Conservation (phyloP, 768 basidiomycete genomes). For the Agaricus blazei region DNA sequence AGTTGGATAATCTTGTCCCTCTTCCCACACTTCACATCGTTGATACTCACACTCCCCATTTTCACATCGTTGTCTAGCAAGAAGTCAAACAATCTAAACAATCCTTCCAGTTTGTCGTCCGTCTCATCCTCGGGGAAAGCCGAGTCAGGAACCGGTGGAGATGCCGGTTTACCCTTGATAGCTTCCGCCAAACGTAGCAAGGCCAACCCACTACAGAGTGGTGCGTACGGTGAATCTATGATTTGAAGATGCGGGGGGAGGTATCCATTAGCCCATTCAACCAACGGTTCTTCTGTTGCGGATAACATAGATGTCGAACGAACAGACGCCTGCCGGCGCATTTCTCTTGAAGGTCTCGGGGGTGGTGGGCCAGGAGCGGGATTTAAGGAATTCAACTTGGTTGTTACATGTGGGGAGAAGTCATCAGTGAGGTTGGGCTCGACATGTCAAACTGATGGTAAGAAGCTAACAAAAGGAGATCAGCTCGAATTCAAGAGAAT, state of each 20-base stretch:
- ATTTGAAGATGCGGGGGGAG: slow-evolving; percentile 64
- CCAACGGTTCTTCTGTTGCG: slow-evolving; percentile 42
- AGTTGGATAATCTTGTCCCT: slow-evolving; percentile 78
- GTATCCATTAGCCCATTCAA: slow-evolving; percentile 88
- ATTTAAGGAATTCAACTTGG: slow-evolving; percentile 1
- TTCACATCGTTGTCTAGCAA: slow-evolving; percentile 87
- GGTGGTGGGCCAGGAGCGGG: slow-evolving; percentile 30
- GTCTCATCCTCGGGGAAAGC: slow-evolving; percentile 64
- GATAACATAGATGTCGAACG: slow-evolving; percentile 22
- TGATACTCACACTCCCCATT: slow-evolving; percentile 90
- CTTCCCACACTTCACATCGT: slow-evolving; percentile 83
- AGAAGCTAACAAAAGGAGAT: too few species aligned
- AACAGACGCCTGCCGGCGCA: slow-evolving; percentile 36
- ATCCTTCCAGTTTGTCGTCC: slow-evolving; percentile 81
- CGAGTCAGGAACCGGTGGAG: slow-evolving; percentile 72
- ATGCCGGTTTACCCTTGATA: slow-evolving; percentile 59
- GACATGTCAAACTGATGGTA: too few species aligned
- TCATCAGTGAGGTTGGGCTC: too few species aligned
- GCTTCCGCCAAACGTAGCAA: slow-evolving; percentile 84
- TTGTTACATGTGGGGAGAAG: slow-evolving; percentile 12
- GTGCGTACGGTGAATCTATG: slow-evolving; percentile 30
- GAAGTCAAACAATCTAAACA: slow-evolving; percentile 90
- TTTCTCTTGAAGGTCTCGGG: slow-evolving; percentile 65
- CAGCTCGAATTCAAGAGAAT: too few species aligned
- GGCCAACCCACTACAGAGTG: slow-evolving; percentile 64